Conservation (phyloP, 257 asterid species). For the Misopates orontium region DNA sequence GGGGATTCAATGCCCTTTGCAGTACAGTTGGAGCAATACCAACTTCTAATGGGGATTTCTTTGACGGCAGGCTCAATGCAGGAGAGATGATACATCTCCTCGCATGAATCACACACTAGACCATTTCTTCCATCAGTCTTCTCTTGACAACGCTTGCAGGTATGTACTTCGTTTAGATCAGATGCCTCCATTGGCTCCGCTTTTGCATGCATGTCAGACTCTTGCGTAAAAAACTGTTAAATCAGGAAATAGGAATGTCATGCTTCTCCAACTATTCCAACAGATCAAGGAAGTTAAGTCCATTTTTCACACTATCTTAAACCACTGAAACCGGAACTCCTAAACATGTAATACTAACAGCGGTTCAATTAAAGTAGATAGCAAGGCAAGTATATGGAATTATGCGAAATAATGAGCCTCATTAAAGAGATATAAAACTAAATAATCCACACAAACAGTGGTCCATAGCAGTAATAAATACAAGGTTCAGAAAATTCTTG, state of each 20-base stretch:
- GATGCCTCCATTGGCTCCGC: slow-evolving; percentile 45
- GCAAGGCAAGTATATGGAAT: neutral
- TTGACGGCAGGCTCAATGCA: slow-evolving; percentile 71
- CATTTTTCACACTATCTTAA: neutral
- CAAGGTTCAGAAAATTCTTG: neutral
- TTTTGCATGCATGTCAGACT: slow-evolving; percentile 44
- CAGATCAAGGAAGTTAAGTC: slow-evolving; percentile 13
- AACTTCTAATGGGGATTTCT: slow-evolving; percentile 70
- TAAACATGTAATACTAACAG: neutral
- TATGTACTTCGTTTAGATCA: slow-evolving; percentile 36
- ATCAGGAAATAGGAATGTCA: slow-evolving; percentile 27
- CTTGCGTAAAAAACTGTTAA: slow-evolving; percentile 47
- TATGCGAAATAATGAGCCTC: neutral
- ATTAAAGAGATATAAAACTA: neutral
- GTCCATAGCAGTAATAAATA: neutral
- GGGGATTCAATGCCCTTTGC: slow-evolving; percentile 61
- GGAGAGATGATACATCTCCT: slow-evolving; percentile 76
- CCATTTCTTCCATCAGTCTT: slow-evolving; percentile 65
- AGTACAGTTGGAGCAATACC: slow-evolving; percentile 80
- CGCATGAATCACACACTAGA: slow-evolving; percentile 89
- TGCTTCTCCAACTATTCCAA: neutral
- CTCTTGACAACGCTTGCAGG: slow-evolving; percentile 67
- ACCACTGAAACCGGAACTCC: no score
- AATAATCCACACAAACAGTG: neutral
- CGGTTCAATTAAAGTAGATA: neutral